Conservation (phyloP, 176 grass and related monocot genomes). For the Zoysia pacifica region DNA sequence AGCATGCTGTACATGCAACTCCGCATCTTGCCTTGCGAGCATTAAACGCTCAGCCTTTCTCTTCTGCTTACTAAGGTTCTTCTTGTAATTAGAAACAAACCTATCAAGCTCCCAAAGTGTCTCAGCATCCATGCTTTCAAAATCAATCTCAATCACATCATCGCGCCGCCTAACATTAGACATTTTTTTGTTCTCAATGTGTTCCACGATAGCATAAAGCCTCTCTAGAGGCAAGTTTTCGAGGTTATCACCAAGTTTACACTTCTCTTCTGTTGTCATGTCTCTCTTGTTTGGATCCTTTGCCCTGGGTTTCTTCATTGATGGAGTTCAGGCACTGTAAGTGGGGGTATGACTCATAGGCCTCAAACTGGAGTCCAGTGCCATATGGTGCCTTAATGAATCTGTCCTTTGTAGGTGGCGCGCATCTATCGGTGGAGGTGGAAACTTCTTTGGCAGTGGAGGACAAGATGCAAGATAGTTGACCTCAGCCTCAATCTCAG, state of each 20-base stretch:
- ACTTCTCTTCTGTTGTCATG: slow-evolving; percentile 98
- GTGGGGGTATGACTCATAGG: slow-evolving; percentile 53
- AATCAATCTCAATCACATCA: slow-evolving; percentile 98
- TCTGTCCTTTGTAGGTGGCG: slow-evolving; percentile 75
- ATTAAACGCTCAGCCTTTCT: slow-evolving; percentile 90
- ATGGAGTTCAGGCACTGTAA: slow-evolving; percentile 52
- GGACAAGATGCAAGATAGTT: slow-evolving; percentile 54
- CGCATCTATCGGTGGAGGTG: slow-evolving; percentile 53
- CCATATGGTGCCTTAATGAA: slow-evolving; percentile 47
- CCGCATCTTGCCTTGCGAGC: slow-evolving; percentile 64
- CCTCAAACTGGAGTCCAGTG: slow-evolving; percentile 56
- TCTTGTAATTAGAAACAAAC: slow-evolving; percentile 96
- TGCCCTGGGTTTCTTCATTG: slow-evolving; percentile 92
- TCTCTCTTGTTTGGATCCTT: slow-evolving; percentile 93
- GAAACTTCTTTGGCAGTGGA: slow-evolving; percentile 59
- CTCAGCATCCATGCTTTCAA: slow-evolving; percentile 95
- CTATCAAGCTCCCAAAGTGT: slow-evolving; percentile 98
- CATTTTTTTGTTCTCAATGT: slow-evolving; percentile 91
- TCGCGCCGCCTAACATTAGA: slow-evolving; percentile 75
- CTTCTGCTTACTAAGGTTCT: slow-evolving; percentile 95
- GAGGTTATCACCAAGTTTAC: slow-evolving; percentile 80
- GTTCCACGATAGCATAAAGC: slow-evolving; percentile 76
- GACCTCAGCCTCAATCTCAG: slow-evolving; percentile 83
- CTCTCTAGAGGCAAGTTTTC: slow-evolving; percentile 86
- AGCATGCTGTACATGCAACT: slow-evolving; percentile 42